phyloP scores from a whole-genome alignment of 2,329 filamentous ascomycete genomes.

The Myriosclerotinia curreyana region DNA sequence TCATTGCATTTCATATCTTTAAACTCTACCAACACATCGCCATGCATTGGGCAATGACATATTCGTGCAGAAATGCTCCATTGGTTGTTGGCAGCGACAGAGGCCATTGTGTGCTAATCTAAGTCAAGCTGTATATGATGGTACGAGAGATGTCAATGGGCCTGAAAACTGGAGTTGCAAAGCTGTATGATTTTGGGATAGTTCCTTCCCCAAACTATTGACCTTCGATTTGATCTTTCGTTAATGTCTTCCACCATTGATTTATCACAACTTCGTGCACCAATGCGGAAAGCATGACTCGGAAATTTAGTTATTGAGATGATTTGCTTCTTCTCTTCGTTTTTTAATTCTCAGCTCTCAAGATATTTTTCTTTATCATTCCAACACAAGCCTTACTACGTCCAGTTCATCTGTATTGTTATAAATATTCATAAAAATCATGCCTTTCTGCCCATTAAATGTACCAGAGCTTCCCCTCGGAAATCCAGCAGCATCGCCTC shows the following conservation, averaged over 20 bases:
- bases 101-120: slow-evolving; percentile 47
- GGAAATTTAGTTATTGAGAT: too few relatives aligned
- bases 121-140: slow-evolving; percentile 21
- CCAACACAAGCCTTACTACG: background rate
- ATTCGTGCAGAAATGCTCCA: slow-evolving; percentile 36
- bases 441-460: slow-evolving; percentile 11
- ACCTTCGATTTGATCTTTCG: background rate
- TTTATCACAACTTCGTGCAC: background rate
- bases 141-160: slow-evolving; percentile 24
- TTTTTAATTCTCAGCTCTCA: background rate
- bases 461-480: slow-evolving; percentile 1
- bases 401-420: background rate
- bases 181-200: background rate
- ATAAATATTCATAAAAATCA: background rate
- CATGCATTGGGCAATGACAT: too few relatives aligned
- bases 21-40: too few relatives aligned
- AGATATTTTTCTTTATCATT: background rate
- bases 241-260: background rate
- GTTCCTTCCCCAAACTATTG: background rate
- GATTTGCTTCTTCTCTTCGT: background rate
- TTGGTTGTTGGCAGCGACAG: slow-evolving; percentile 43
- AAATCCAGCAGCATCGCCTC: background rate
- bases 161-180: slow-evolving; percentile 31
- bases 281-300: background rate
- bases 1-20: too few relatives aligned